Conservation (phyloP, 2,329 filamentous ascomycete species). For the Ceratocystis alfenasii region DNA sequence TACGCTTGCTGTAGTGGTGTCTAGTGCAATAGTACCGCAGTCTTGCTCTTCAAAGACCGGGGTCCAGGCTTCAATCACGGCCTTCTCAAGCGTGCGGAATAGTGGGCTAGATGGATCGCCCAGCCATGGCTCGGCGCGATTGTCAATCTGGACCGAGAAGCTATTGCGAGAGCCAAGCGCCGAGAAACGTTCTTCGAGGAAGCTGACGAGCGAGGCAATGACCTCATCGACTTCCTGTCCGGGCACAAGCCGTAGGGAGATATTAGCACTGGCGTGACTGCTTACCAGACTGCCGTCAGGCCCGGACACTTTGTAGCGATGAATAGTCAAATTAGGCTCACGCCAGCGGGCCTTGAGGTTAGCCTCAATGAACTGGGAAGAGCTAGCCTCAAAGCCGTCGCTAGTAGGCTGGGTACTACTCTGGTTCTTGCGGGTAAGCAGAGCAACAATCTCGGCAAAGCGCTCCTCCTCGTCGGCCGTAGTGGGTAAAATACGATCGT, state of each 20-base stretch:
- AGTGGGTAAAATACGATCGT: conserved; percentile 67
- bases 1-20: conserved; percentile 16
- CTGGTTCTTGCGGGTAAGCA: conserved; percentile 49
- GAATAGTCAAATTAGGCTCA: conserved; percentile 86
- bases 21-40: conserved; percentile 10
- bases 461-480: conserved; percentile 64
- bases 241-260: conserved; percentile 85
- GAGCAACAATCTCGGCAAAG: conserved; percentile 72
- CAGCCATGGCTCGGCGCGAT: conserved; percentile 91
- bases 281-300: conserved; percentile 89
- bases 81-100: conserved; percentile 75
- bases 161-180: conserved; percentile 68
- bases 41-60: conserved; percentile 34
- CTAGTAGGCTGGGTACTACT: not conserved
- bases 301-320: conserved; percentile 83
- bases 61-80: conserved; percentile 75
- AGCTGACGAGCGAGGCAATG: conserved; percentile 52
- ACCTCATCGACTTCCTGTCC: conserved; percentile 81
- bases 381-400: not conserved
- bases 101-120: conserved; percentile 84
- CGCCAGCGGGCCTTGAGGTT: conserved; percentile 91
- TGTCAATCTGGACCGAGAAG: conserved; percentile 73
- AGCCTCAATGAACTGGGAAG: conserved; percentile 45
- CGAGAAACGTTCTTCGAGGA: conserved; percentile 59
- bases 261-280: conserved; percentile 71